Conservation (phyloP, 129 eudicot genomes). For the Mikania micrantha region DNA sequence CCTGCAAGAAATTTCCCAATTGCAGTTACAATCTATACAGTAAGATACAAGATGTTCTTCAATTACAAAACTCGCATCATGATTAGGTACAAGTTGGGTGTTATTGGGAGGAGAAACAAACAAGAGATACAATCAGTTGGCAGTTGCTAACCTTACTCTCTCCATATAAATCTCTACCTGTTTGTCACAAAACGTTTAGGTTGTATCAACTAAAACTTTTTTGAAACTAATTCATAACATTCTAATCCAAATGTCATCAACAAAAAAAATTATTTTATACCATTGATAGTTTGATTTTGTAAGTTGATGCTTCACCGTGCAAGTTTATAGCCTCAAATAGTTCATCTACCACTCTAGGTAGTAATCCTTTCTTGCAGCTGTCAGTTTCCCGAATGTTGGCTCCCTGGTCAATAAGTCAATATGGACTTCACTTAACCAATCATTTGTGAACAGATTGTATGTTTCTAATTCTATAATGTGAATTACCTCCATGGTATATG, state of each 20-base stretch:
- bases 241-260: not conserved
- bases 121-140: not conserved
- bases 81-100: not conserved
- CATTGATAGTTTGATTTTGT: slow-evolving; percentile 70
- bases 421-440: slow-evolving; percentile 2
- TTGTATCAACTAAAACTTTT: not conserved
- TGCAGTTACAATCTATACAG: not conserved
- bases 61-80: not conserved
- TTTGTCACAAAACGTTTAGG: slow-evolving; percentile 13
- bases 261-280: slow-evolving; percentile 29
- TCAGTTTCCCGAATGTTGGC: slow-evolving; percentile 49
- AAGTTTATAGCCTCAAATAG: slow-evolving; percentile 46
- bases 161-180: slow-evolving; percentile 98
- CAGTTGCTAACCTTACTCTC: slow-evolving; percentile 67
- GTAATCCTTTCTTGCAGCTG: slow-evolving; percentile 56
- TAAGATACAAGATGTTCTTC: slow-evolving; percentile 5
- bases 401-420: slow-evolving; percentile 42
- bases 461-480: not conserved
- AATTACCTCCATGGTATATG: slow-evolving; percentile 87
- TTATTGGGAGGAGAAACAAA: not conserved
- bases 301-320: slow-evolving; percentile 35
- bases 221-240: slow-evolving; percentile 4
- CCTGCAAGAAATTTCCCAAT: slow-evolving; percentile 35
- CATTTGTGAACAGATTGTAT: not conserved
- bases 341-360: slow-evolving; percentile 77